phyloP scores from a whole-genome alignment of 2,329 filamentous ascomycete species.

The Fusarium algeriense region DNA sequence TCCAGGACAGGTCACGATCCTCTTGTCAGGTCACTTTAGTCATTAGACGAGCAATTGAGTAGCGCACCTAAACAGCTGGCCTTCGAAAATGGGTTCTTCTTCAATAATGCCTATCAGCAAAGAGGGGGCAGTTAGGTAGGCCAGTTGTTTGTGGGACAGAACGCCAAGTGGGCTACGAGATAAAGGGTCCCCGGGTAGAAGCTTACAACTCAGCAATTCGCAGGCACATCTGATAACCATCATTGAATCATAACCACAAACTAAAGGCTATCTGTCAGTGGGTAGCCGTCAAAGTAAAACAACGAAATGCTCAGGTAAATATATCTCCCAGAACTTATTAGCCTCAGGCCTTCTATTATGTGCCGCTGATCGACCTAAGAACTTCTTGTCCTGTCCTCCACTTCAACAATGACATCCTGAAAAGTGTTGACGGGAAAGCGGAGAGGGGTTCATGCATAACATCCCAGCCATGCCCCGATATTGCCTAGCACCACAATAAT shows the following conservation, averaged over 20 bases:
- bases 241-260: neutral
- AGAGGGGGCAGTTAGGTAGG: slow-evolving; percentile 36
- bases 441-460: slow-evolving; percentile 47
- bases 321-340: neutral
- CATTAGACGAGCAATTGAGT: slow-evolving; percentile 3
- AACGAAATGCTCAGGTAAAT: neutral
- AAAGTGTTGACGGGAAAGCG: slow-evolving; percentile 15
- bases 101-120: slow-evolving; percentile 40
- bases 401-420: slow-evolving; percentile 19
- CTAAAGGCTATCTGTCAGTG: neutral
- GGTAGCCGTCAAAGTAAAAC: neutral
- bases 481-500: slow-evolving; percentile 22
- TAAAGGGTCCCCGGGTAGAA: slow-evolving; percentile 35
- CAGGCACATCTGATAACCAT: neutral
- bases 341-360: slow-evolving; percentile 6
- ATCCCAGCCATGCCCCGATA: slow-evolving; percentile 33
- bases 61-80: slow-evolving; percentile 19
- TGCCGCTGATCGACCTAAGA: slow-evolving; percentile 24
- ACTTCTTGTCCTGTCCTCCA: slow-evolving; percentile 20
- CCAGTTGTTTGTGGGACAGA: slow-evolving; percentile 42
- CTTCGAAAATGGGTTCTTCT: slow-evolving; percentile 14
- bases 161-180: slow-evolving; percentile 41
- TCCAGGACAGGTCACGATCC: slow-evolving; percentile 1
- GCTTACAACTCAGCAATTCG: slow-evolving; percentile 28
- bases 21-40: slow-evolving; percentile 17